Conservation (phyloP, 192 early-diverging fungal species). For the Coemansia sp. region DNA sequence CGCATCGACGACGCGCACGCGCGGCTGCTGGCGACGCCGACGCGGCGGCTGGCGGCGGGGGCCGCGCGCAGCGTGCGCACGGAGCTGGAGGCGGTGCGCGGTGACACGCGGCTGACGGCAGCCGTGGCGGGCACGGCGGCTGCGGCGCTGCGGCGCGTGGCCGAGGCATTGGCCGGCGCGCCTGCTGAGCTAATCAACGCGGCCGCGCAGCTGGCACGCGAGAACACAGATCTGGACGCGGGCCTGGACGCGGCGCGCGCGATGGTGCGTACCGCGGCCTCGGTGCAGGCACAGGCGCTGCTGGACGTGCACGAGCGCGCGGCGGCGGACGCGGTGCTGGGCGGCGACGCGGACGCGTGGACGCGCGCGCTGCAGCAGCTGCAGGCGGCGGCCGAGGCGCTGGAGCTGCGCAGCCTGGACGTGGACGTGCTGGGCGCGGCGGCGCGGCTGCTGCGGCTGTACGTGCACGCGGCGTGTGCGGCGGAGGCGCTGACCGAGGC, state of each 20-base stretch:
- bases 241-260: too few species aligned
- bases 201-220: too few species aligned
- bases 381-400: conserved; percentile 27
- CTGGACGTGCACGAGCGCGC: not conserved
- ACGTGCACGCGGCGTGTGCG: conserved; percentile 3
- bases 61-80: conserved; percentile 33
- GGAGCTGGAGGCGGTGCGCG: conserved; percentile 31
- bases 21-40: conserved; percentile 19
- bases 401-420: conserved; percentile 12
- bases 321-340: not conserved
- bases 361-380: not conserved
- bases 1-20: conserved; percentile 22
- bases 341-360: not conserved
- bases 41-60: conserved; percentile 21
- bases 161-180: too few species aligned
- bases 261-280: not conserved
- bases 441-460: conserved; percentile 4
- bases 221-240: too few species aligned
- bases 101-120: not conserved
- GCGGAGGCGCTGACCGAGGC: conserved; percentile 26
- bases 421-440: not conserved
- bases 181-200: too few species aligned
- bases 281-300: not conserved
- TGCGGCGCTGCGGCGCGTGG: too few species aligned
- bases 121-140: too few species aligned